phyloP scores from a whole-genome alignment of 1,284 basidiomycete genomes.

The Cutaneotrichosporon daszewskae region DNA sequence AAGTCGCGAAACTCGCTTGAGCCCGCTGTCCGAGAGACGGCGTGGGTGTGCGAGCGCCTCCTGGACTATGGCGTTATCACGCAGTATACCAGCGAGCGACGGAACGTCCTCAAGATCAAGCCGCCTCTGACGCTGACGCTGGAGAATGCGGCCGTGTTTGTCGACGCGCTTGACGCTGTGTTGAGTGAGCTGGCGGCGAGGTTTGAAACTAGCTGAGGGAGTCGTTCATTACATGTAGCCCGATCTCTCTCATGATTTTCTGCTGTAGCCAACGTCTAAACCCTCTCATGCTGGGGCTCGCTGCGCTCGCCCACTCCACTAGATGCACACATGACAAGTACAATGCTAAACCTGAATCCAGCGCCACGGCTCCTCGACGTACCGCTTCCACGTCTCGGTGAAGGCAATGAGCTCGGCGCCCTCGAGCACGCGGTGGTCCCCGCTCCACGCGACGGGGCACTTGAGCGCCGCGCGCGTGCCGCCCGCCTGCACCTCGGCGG shows the following conservation, averaged over 20 bases:
- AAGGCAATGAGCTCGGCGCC: conserved; percentile 88
- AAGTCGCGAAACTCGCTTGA: background rate
- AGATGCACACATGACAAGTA: conserved; percentile 2
- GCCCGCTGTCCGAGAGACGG: conserved; percentile 5
- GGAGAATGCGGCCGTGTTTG: conserved; percentile 8
- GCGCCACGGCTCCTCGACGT: conserved; percentile 72
- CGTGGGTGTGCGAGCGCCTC: conserved; percentile 15
- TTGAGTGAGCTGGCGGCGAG: conserved; percentile 5
- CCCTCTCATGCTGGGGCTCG: too few species aligned
- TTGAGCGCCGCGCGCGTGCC: conserved; percentile 55
- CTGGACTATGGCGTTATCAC: conserved; percentile 11
- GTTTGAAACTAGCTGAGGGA: too few species aligned
- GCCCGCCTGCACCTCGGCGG: conserved; percentile 51
- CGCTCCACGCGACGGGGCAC: conserved; percentile 75
- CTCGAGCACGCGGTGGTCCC: conserved; percentile 79
- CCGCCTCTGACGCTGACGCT: conserved; percentile 11
- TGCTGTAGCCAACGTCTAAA: too few species aligned
- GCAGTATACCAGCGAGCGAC: conserved; percentile 11
- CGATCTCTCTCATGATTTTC: too few species aligned
- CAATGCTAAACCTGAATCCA: conserved; percentile 27
- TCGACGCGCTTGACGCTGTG: conserved; percentile 5
- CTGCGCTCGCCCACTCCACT: too few species aligned
- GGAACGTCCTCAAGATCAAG: conserved; percentile 18
- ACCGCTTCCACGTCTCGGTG: conserved; percentile 79
- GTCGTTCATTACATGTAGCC: too few species aligned